Evolutionary conservation across 2,329 filamentous ascomycete species (phyloP), one percentile per base, ranked within the genome.

Genomic region (Hypoxylon sp.): DNA sequence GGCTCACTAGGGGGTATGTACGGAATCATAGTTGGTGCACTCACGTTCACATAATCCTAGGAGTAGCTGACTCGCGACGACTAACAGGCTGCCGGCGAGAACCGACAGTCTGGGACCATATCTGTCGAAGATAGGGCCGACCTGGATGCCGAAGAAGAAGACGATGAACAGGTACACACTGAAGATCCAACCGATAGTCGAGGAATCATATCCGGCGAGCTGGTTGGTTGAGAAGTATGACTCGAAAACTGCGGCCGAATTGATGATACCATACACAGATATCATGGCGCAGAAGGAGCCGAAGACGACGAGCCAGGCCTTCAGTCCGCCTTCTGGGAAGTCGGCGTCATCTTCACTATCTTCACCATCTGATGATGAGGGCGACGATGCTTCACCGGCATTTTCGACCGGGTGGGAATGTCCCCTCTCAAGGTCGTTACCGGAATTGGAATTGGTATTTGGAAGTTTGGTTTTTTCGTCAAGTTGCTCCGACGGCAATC

Each of bases 171-270:
- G 85, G 76, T 94, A 95, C 57, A 96, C 81, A 73, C 91, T 90
- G 74, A 95, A 94, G 70, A 97, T 93, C 94, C 94, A 97, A n/a
- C 92, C 92, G 53, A 94, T 90, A 57, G 87, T 85, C 3, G 90
- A 90, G 10, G 90, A 85, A 60, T 82, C 87, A 78, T 94, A 90
- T 22, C 85, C 81, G n/a, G 82, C 83, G 19, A 97, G 85, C 75
- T 96, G 92, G 77, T 97, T 84, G 19, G 84, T 86, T 33, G 88
- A 85, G 68, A 97, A 87, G 79, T 95, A 95, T 13, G 91, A 87
- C 80, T 95, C 90, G 79, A 94, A 92, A 0, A 91, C 90, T 35
- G 91, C 92, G n/a, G 92, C 85, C 67, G 87, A 88, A 79, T 92
- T 92, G 84, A 94, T 90, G 73, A 93, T 84, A 0, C 92, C 92